Percentiles rank a stretch among this genome's conserved stretches.
These are phyloP conservation scores for Didymella glomerata DNA, from an alignment of 2,329 filamentous ascomycete genomes.

Conservation along the genomic window DNA sequence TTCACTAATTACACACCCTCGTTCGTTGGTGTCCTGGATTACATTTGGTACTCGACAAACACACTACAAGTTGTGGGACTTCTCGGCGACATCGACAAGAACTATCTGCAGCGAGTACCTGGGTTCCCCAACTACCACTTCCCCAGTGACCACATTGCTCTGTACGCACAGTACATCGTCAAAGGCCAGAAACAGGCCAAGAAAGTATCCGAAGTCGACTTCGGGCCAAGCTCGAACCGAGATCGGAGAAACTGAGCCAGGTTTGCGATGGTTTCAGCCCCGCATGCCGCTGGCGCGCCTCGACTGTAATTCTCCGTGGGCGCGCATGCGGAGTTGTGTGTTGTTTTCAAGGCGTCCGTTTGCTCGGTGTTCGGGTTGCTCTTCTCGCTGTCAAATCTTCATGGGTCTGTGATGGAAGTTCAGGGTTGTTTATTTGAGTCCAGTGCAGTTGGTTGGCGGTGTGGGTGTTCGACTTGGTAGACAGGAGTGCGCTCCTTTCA, in stretches of 20 bases:
- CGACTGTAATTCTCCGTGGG: constrained; percentile 31
- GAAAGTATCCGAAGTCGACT: constrained; percentile 52
- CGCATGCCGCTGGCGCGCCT: constrained; percentile 16
- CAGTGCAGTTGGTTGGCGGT: constrained; percentile 27
- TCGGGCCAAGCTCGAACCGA: constrained; percentile 46
- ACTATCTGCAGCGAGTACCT: constrained; percentile 85
- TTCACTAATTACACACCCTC: constrained; percentile 97
- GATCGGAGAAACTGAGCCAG: constrained; percentile 39
- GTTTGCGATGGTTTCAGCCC: constrained; percentile 10
- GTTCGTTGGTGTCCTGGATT: constrained; percentile 93
- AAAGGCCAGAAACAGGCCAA: constrained; percentile 81
- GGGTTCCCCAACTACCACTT: constrained; percentile 96
- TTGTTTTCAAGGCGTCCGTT: constrained; percentile 47
- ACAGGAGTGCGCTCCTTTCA: constrained; percentile 31
- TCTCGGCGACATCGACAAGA: constrained; percentile 84
- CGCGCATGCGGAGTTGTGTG: constrained; percentile 37
- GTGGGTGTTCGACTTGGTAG: constrained; percentile 27
- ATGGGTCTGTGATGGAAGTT: constrained; percentile 35
- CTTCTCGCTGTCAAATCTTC: constrained; percentile 36
- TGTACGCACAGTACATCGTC: constrained; percentile 88
- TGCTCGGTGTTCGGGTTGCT: constrained; percentile 46
- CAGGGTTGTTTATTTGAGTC: constrained; percentile 36
- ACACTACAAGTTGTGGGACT: constrained; percentile 83
- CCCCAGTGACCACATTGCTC: constrained; percentile 89
- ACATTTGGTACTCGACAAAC: constrained; percentile 97